A percentile compares a stretch with the other conserved stretches of the same genome.
These are phyloP conservation scores for Leptographium flavum DNA, from an alignment of 2,329 filamentous ascomycete genomes.

Conservation along the genomic window DNA sequence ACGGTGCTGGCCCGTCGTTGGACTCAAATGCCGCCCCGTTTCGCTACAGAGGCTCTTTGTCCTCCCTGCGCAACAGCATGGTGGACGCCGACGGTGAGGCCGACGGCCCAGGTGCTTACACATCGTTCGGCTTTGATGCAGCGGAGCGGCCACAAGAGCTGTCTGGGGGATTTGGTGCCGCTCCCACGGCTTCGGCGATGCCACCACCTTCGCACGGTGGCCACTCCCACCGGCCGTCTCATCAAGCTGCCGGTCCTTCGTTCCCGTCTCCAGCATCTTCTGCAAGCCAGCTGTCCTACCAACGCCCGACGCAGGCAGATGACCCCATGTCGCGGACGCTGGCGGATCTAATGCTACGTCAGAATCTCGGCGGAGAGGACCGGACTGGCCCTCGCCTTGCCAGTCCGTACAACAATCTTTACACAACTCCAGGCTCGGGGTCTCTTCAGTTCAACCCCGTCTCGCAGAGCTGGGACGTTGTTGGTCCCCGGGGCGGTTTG, in stretches of 20 bases:
- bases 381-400: too few relatives aligned
- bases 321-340: neutral
- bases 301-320: conserved; percentile 5
- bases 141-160: conserved; percentile 2
- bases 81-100: neutral
- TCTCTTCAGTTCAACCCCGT: conserved; percentile 31
- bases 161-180: neutral
- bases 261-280: conserved; percentile 5
- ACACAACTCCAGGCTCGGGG: neutral
- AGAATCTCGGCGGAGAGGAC: conserved; percentile 1
- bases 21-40: conserved; percentile 29
- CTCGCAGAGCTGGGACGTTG: conserved; percentile 28
- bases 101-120: neutral
- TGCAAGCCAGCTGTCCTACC: conserved; percentile 1
- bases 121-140: conserved; percentile 2
- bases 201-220: conserved; percentile 25
- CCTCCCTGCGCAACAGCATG: conserved; percentile 4
- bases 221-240: conserved; percentile 30
- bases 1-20: conserved; percentile 20
- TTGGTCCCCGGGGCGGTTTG: conserved; percentile 17
- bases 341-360: conserved; percentile 1
- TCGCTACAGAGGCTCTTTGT: conserved; percentile 19
- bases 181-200: conserved; percentile 1
- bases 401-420: too few relatives aligned
- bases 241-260: conserved; percentile 16